Percentiles rank a stretch among this genome's conserved stretches.
These are phyloP conservation scores for Oryza officinalis DNA, from an alignment of 176 grass and related monocot species.

Conservation along the genomic window DNA sequence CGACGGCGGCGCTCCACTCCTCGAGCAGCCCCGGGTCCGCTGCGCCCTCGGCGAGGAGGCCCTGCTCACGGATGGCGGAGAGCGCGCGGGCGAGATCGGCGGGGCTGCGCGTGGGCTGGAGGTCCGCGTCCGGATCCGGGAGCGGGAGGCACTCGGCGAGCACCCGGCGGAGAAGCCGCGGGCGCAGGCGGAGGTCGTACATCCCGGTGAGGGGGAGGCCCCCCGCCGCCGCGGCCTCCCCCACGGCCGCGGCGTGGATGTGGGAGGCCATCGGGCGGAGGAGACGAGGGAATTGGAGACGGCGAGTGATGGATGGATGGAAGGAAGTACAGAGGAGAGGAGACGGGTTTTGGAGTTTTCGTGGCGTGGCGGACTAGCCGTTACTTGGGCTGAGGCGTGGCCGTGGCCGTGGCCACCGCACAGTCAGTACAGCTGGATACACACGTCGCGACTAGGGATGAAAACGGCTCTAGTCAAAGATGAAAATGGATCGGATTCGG, in stretches of 20 bases:
- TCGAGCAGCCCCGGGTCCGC: neutral
- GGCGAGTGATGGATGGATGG: too few relatives aligned
- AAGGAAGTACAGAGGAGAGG: too few relatives aligned
- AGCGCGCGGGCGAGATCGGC: neutral
- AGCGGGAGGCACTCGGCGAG: neutral
- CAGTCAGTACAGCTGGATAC: too few relatives aligned
- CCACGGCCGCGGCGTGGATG: neutral
- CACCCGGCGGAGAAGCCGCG: neutral
- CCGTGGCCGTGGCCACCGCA: too few relatives aligned
- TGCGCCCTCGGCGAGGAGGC: constrained; percentile 2
- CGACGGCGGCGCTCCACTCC: constrained; percentile 18
- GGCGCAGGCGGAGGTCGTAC: constrained; percentile 12
- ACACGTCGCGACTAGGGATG: too few relatives aligned
- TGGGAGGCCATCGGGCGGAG: neutral
- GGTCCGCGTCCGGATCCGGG: neutral
- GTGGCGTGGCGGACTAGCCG: too few relatives aligned
- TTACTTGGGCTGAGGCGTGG: too few relatives aligned
- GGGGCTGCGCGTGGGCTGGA: neutral
- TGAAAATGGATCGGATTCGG: too few relatives aligned
- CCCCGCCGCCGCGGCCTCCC: neutral
- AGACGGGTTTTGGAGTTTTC: too few relatives aligned
- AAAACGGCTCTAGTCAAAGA: too few relatives aligned
- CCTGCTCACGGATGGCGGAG: neutral
- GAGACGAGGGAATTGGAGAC: neutral
- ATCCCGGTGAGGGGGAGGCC: neutral